Percentiles rank a stretch among this genome's conserved stretches.
Evolutionary conservation across 2,329 filamentous ascomycete genomes (phyloP).

Genomic region (Xylariaceae sp.): DNA sequence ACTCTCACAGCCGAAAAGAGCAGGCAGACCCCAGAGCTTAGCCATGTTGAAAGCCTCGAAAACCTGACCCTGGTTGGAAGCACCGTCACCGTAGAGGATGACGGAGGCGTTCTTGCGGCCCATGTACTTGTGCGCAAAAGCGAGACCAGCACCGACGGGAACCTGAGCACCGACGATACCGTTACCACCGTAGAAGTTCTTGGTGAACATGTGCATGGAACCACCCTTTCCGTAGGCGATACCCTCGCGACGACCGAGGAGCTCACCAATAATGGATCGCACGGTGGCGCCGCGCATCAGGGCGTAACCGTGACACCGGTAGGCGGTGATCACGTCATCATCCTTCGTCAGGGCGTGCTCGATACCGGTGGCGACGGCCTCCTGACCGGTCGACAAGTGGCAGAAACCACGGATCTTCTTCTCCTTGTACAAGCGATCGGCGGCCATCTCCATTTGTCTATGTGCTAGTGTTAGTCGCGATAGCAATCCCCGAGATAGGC

Average conservation of each 20-base stretch:
- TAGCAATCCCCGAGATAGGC: background rate
- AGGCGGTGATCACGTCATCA: conserved; percentile 95
- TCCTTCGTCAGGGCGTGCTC: conserved; percentile 88
- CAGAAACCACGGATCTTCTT: conserved; percentile 99
- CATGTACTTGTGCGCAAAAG: conserved; percentile 94
- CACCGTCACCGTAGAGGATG: conserved; percentile 94
- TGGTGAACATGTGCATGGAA: conserved; percentile 99
- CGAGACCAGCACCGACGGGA: conserved; percentile 90
- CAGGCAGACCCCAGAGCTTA: conserved; percentile 94
- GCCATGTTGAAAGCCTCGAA: conserved; percentile 99
- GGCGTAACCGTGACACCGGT: conserved; percentile 98
- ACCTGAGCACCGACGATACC: conserved; percentile 99
- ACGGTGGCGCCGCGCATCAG: conserved; percentile 90
- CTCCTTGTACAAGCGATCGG: conserved; percentile 98
- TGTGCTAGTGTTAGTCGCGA: conserved; percentile 7
- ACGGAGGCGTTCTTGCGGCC: conserved; percentile 80
- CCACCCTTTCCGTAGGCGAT: conserved; percentile 99
- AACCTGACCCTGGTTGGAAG: conserved; percentile 97
- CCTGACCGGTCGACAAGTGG: conserved; percentile 95
- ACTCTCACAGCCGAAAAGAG: conserved; percentile 98
- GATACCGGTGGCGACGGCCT: conserved; percentile 94
- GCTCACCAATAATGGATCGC: conserved; percentile 90
- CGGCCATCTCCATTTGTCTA: conserved; percentile 99
- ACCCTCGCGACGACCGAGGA: conserved; percentile 89
- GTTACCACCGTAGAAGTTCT: conserved; percentile 97